These are phyloP conservation scores for Xenosphaeropsis pyriputrescens DNA, from an alignment of 2,329 filamentous ascomycete genomes.

Conservation along the genomic window DNA sequence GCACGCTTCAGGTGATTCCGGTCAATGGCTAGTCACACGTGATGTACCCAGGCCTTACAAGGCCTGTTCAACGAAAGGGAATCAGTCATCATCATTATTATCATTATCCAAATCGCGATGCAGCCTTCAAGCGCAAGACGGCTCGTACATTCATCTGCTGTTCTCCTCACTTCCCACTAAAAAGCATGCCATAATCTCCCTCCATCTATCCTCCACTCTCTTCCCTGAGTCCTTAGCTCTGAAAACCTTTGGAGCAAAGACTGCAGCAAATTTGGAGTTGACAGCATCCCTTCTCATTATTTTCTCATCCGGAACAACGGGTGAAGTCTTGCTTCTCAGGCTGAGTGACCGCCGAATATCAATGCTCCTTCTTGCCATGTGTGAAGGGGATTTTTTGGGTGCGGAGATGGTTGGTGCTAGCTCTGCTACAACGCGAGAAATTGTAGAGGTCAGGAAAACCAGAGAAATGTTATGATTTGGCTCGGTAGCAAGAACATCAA, in stretches of 20 bases:
- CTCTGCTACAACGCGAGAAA: slow-evolving; percentile 44
- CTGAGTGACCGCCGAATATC: slow-evolving; percentile 12
- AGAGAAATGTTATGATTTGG: slow-evolving; percentile 81
- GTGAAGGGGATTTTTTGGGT: slow-evolving; percentile 1
- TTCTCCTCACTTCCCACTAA: slow-evolving; percentile 18
- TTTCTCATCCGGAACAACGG: slow-evolving; percentile 27
- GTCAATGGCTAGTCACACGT: too few relatives aligned
- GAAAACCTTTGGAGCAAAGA: slow-evolving; percentile 37
- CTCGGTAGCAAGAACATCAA: slow-evolving; percentile 58
- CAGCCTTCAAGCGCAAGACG: too few relatives aligned
- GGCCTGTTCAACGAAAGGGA: too few relatives aligned
- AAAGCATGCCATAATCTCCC: slow-evolving; percentile 57
- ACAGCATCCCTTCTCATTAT: slow-evolving; percentile 40
- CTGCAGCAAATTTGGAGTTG: slow-evolving; percentile 45
- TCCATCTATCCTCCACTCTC: slow-evolving; percentile 44
- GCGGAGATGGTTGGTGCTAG: slow-evolving; percentile 24
- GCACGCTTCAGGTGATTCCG: too few relatives aligned
- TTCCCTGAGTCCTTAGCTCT: slow-evolving; percentile 32
- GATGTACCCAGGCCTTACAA: neutral
- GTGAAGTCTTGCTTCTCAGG: slow-evolving; percentile 11
- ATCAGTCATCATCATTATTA: too few relatives aligned
- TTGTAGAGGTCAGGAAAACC: slow-evolving; percentile 70
- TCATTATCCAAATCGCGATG: too few relatives aligned
- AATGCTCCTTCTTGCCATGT: slow-evolving; percentile 10
- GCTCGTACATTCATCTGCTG: too few relatives aligned